Percentiles rank a stretch among this genome's conserved stretches.
phyloP scores from a whole-genome alignment of 2,329 filamentous ascomycete species.

The Rutstroemia sp. region DNA sequence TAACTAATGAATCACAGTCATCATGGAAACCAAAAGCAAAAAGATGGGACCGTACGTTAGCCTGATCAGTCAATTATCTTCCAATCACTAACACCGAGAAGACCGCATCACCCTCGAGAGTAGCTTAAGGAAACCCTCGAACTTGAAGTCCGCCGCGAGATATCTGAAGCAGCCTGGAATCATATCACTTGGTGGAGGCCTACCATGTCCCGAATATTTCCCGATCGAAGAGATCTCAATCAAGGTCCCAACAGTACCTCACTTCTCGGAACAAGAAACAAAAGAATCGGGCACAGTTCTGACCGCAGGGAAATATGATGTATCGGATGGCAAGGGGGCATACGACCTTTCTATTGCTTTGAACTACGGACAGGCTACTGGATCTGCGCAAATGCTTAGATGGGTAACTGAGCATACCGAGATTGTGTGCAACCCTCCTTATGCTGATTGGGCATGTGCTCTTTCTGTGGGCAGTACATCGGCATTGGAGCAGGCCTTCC shows the following conservation, averaged over 20 bases:
- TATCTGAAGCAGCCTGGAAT: conserved; percentile 73
- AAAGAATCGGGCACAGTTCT: conserved; percentile 51
- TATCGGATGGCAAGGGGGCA: conserved; percentile 46
- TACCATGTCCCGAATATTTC: conserved; percentile 86
- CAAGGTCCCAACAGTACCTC: conserved; percentile 61
- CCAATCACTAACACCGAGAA: conserved; percentile 9
- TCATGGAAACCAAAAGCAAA: conserved; percentile 67
- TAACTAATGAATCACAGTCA: conserved; percentile 31
- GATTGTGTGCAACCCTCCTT: conserved; percentile 78
- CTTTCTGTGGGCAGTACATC: conserved; percentile 83
- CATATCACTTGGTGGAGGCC: conserved; percentile 86
- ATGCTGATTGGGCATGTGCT: conserved; percentile 81
- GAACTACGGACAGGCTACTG: conserved; percentile 87
- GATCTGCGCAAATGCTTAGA: conserved; percentile 78
- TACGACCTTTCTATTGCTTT: conserved; percentile 80
- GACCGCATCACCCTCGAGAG: conserved; percentile 57
- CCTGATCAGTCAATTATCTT: conserved; percentile 11
- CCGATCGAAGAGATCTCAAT: conserved; percentile 75
- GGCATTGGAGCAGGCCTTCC: conserved; percentile 73
- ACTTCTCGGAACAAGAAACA: conserved; percentile 65
- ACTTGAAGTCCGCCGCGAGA: conserved; percentile 76
- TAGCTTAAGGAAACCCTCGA: conserved; percentile 52
- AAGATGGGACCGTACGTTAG: conserved; percentile 71
- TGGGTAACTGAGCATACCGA: conserved; percentile 95
- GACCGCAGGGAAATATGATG: conserved; percentile 77